These are phyloP conservation scores for Amphicarpaea edgeworthii DNA, from an alignment of 306 rosid species.

Conservation along the genomic window DNA sequence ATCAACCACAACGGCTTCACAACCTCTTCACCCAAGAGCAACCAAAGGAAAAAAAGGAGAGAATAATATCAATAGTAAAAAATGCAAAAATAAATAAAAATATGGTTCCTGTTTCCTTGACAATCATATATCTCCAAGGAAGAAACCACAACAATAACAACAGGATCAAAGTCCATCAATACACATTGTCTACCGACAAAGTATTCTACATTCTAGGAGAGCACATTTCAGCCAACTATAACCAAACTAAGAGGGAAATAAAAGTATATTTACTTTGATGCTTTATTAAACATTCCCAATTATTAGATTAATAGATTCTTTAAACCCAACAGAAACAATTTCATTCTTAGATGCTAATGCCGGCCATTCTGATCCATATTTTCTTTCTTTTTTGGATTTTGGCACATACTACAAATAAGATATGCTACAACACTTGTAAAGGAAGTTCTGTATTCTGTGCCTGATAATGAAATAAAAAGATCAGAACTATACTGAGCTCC, in stretches of 20 bases:
- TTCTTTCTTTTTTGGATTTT: neutral
- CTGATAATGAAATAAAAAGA: constrained; percentile 6
- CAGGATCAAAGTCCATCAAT: neutral
- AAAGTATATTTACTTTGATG: neutral
- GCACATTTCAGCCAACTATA: neutral
- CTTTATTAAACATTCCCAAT: neutral
- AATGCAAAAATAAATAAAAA: neutral
- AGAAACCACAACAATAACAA: constrained; percentile 20
- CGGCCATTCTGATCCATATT: neutral
- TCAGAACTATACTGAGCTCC: constrained; percentile 9
- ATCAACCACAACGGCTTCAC: constrained; percentile 19
- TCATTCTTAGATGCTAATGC: constrained; percentile 2
- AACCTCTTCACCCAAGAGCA: neutral
- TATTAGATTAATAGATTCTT: neutral
- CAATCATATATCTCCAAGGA: neutral
- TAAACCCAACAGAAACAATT: constrained; percentile 9
- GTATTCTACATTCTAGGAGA: neutral
- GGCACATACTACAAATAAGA: neutral
- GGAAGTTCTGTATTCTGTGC: neutral
- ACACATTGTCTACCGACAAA: neutral
- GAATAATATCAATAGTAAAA: neutral
- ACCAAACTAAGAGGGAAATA: neutral
- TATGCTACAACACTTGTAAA: neutral
- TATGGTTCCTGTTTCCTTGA: neutral
- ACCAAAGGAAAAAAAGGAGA: neutral